These are phyloP conservation scores for Guyanaporus albipodus DNA, from an alignment of 768 basidiomycete species.

Conservation along the genomic window DNA sequence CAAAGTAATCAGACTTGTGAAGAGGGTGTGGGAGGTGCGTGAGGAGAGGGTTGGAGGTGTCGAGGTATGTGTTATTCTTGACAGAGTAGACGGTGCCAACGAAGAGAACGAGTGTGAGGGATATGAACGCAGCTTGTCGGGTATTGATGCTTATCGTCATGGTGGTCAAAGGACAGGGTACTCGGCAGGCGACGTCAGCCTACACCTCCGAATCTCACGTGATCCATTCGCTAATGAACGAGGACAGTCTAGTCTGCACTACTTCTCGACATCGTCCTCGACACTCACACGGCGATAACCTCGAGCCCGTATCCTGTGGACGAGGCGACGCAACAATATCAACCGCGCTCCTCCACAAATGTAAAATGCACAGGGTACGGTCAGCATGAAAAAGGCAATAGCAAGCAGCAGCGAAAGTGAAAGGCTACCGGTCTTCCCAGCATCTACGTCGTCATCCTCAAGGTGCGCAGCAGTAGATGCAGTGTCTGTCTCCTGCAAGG, in stretches of 20 bases:
- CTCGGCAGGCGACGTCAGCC: background rate
- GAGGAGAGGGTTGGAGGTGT: slow-evolving; percentile 77
- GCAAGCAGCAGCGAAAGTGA: slow-evolving; percentile 19
- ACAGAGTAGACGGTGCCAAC: slow-evolving; percentile 67
- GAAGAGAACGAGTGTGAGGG: slow-evolving; percentile 45
- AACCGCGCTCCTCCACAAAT: slow-evolving; percentile 41
- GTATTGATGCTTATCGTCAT: slow-evolving; percentile 21
- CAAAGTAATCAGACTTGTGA: slow-evolving; percentile 63
- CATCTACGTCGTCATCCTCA: background rate
- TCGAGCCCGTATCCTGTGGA: slow-evolving; percentile 34
- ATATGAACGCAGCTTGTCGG: slow-evolving; percentile 35
- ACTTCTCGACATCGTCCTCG: slow-evolving; percentile 52
- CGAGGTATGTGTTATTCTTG: slow-evolving; percentile 63
- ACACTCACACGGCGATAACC: slow-evolving; percentile 45
- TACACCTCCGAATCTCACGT: background rate
- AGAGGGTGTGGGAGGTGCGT: slow-evolving; percentile 68
- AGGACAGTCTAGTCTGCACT: slow-evolving; percentile 2
- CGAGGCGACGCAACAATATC: slow-evolving; percentile 34
- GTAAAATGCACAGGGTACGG: slow-evolving; percentile 42
- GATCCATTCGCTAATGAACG: background rate
- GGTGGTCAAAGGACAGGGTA: background rate
- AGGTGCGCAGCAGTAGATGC: background rate
- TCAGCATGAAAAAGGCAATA: slow-evolving; percentile 39
- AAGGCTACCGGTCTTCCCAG: slow-evolving; percentile 1
- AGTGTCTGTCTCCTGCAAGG: background rate